phyloP scores from a whole-genome alignment of 23 red algal genomes.

The Agarophyton chilense region DNA sequence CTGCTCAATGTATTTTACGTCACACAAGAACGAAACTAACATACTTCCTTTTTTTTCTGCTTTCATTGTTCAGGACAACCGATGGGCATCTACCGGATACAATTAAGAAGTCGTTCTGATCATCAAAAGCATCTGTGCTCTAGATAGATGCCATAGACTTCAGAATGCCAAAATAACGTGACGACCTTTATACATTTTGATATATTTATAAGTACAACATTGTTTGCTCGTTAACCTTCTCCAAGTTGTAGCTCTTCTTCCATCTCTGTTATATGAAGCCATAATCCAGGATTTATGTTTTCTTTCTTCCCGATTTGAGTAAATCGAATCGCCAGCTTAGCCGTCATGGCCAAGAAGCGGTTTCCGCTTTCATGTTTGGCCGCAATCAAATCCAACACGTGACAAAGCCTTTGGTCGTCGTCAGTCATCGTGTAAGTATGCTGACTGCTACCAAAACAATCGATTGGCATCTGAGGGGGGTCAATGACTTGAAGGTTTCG shows the following conservation, averaged over 20 bases:
- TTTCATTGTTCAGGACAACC: slow-evolving; percentile 31
- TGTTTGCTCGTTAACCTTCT: neutral
- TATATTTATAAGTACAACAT: too few species aligned
- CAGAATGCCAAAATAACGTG: too few species aligned
- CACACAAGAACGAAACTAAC: neutral
- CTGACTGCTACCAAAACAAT: neutral
- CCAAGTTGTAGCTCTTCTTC: neutral
- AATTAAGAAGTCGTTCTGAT: neutral
- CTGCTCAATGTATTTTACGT: neutral
- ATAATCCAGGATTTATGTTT: slow-evolving; percentile 63
- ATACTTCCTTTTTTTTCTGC: neutral
- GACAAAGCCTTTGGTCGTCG: slow-evolving; percentile 5
- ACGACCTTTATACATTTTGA: too few species aligned
- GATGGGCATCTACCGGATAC: slow-evolving; percentile 67
- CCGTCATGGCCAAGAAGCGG: slow-evolving; percentile 30
- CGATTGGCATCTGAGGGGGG: neutral
- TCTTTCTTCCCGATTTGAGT: neutral
- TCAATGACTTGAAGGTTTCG: neutral
- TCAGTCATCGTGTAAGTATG: neutral
- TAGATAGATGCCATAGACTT: neutral
- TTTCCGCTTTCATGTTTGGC: slow-evolving; percentile 11
- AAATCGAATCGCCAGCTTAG: slow-evolving; percentile 31
- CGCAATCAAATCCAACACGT: slow-evolving; percentile 34
- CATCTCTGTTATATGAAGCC: slow-evolving; percentile 26
- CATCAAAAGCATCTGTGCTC: neutral